A percentile compares a stretch with the other conserved stretches of the same genome.
Conservation (phyloP, 306 rosid genomes). For the Senna siamea region DNA sequence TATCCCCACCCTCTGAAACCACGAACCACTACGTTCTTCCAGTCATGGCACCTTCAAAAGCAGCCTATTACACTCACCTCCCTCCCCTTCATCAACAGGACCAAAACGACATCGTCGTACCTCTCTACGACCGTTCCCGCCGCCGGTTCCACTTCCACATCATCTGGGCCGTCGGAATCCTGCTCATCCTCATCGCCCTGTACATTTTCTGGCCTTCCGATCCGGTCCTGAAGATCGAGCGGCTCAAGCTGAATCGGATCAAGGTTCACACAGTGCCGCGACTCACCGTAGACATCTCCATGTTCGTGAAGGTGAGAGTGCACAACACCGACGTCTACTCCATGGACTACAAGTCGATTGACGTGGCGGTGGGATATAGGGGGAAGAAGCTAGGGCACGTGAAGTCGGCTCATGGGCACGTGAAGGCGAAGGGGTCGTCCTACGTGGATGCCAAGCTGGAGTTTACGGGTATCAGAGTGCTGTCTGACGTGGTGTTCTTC, state of each 20-base stretch:
- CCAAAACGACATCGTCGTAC: slow-evolving; percentile 47
- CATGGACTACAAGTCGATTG: slow-evolving; percentile 53
- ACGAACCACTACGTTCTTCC: background rate
- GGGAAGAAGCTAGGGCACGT: slow-evolving; percentile 74
- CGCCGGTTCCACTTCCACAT: slow-evolving; percentile 30
- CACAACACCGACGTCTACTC: slow-evolving; percentile 62
- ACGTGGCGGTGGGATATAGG: slow-evolving; percentile 72
- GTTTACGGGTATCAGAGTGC: slow-evolving; percentile 52
- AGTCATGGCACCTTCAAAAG: slow-evolving; percentile 41
- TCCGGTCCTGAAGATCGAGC: slow-evolving; percentile 62
- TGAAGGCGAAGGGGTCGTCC: slow-evolving; percentile 67
- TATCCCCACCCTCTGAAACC: background rate
- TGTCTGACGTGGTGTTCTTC: slow-evolving; percentile 65
- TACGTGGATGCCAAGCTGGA: slow-evolving; percentile 74
- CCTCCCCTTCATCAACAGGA: slow-evolving; percentile 17
- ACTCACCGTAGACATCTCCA: slow-evolving; percentile 61
- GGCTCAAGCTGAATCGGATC: slow-evolving; percentile 51
- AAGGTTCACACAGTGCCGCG: slow-evolving; percentile 63
- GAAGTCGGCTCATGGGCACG: slow-evolving; percentile 56
- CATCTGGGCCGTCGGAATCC: slow-evolving; percentile 31
- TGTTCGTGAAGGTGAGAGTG: slow-evolving; percentile 56
- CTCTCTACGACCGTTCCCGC: slow-evolving; percentile 18
- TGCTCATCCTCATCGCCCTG: slow-evolving; percentile 26
- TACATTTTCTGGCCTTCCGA: slow-evolving; percentile 67
- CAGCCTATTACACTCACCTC: slow-evolving; percentile 36